These are phyloP conservation scores for Suillus alpinus DNA, from an alignment of 768 basidiomycete genomes.

Conservation along the genomic window DNA sequence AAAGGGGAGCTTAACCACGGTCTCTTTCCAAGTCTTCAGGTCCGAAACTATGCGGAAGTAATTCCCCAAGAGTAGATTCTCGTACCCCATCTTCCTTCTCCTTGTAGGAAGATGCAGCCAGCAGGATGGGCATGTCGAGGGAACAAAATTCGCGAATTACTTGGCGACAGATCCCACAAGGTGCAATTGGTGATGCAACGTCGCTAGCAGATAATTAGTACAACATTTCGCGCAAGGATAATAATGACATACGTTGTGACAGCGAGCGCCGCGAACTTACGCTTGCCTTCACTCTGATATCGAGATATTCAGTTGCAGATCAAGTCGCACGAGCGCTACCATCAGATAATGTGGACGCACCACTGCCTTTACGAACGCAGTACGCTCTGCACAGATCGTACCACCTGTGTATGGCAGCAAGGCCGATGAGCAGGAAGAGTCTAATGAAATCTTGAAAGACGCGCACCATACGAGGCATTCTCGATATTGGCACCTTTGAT, in stretches of 20 bases:
- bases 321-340: background rate
- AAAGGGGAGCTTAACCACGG: background rate
- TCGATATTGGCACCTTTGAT: slow-evolving; percentile 91
- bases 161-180: slow-evolving; percentile 94
- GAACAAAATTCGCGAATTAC: slow-evolving; percentile 84
- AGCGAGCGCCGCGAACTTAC: slow-evolving; percentile 70
- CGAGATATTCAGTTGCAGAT: background rate
- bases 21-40: slow-evolving; percentile 66
- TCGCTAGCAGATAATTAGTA: slow-evolving; percentile 46
- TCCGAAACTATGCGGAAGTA: slow-evolving; percentile 87
- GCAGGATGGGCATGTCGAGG: slow-evolving; percentile 65
- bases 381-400: slow-evolving; percentile 92
- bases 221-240: too few species aligned
- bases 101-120: slow-evolving; percentile 66
- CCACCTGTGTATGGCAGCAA: slow-evolving; percentile 50
- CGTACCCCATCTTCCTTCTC: slow-evolving; percentile 42
- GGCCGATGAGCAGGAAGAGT: background rate
- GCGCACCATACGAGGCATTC: slow-evolving; percentile 88
- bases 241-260: slow-evolving; percentile 64
- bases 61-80: slow-evolving; percentile 65
- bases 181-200: slow-evolving; percentile 63
- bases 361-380: slow-evolving; percentile 91
- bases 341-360: slow-evolving; percentile 44
- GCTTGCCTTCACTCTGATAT: slow-evolving; percentile 73
- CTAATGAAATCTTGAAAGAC: background rate